Conservation (phyloP, 345 rosid genomes). For the Clausena lansium region DNA sequence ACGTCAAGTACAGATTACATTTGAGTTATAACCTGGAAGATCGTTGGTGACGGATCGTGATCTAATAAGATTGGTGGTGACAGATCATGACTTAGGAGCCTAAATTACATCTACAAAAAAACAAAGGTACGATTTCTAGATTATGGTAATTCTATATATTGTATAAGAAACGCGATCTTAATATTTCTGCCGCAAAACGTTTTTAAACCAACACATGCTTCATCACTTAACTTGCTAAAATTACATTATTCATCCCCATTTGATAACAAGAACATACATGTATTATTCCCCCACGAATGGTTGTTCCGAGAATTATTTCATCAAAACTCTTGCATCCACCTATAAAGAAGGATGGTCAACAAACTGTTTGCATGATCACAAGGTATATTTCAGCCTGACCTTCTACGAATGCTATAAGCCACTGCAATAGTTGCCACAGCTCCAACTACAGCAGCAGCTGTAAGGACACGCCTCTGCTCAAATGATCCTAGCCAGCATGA, state of each 20-base stretch:
- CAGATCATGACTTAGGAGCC: no score
- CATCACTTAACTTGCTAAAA: conserved; percentile 14
- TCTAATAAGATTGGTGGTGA: no score
- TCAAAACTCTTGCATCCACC: conserved; percentile 8
- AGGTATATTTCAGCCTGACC: conserved; percentile 45
- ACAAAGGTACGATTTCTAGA: no score
- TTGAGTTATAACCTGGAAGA: no score
- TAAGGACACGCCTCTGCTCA: conserved; percentile 54
- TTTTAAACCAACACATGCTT: no score
- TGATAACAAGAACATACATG: neutral
- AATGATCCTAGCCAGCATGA: conserved; percentile 45
- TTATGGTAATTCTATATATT: no score
- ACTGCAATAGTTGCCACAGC: conserved; percentile 67
- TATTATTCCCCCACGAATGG: conserved; percentile 14
- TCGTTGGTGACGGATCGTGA: no score
- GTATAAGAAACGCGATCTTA: no score
- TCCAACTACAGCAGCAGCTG: conserved; percentile 63
- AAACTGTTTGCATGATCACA: conserved; percentile 10
- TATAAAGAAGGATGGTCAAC: conserved; percentile 20
- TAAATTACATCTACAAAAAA: no score
- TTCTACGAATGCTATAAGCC: conserved; percentile 59
- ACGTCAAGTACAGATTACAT: no score
- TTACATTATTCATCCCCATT: conserved; percentile 4
- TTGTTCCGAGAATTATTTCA: conserved; percentile 32
- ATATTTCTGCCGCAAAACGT: no score